Conservation (phyloP, 2,329 filamentous ascomycete species). For the Paracorniculantispora psalliotae region DNA sequence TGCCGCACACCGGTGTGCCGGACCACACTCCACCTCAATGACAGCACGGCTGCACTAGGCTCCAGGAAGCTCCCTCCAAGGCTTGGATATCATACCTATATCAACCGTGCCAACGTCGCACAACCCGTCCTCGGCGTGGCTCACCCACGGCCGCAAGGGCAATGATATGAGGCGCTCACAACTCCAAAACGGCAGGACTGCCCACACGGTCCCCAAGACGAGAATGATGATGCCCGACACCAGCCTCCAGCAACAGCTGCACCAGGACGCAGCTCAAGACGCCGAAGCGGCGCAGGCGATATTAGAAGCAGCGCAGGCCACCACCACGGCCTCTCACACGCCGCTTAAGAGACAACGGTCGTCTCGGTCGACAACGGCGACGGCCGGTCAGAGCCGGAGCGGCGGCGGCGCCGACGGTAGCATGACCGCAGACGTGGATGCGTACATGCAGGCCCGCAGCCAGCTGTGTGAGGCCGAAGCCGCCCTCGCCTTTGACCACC, state of each 20-base stretch:
- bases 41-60: neutral
- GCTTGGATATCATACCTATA: neutral
- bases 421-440: neutral
- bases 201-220: neutral
- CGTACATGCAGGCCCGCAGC: neutral
- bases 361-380: neutral
- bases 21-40: neutral
- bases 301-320: neutral
- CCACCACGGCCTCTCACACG: neutral
- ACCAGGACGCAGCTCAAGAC: neutral
- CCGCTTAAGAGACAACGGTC: constrained; percentile 10
- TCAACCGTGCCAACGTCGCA: neutral
- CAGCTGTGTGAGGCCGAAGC: constrained; percentile 2
- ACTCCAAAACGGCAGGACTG: neutral
- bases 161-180: constrained; percentile 3
- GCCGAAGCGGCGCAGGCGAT: neutral
- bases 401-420: neutral
- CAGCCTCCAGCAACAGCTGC: neutral
- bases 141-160: neutral
- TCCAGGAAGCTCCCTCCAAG: neutral
- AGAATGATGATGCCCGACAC: neutral
- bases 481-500: constrained; percentile 32
- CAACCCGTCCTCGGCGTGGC: too few species aligned
- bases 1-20: neutral
- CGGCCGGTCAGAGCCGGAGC: neutral